Evolutionary conservation across 202 grass and related monocot genomes (phyloP).

Genomic region (Panicum hallii): DNA sequence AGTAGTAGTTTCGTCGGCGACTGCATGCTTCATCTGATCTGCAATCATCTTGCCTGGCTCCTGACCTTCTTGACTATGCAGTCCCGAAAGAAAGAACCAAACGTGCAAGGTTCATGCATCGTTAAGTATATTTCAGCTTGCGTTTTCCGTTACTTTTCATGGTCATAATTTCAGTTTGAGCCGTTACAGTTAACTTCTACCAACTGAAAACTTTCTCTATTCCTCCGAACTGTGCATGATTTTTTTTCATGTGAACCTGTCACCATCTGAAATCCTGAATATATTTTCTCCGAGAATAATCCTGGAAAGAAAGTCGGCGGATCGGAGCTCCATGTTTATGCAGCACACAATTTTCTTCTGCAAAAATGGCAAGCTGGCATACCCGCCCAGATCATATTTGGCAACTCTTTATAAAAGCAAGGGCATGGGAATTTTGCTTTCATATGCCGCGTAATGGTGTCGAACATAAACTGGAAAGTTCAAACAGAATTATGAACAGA

Average conservation of each 20-base stretch:
- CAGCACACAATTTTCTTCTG: background rate
- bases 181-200: background rate
- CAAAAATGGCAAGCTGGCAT: background rate
- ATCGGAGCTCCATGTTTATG: background rate
- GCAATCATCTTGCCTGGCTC: background rate
- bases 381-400: background rate
- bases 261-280: background rate
- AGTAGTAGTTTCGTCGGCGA: too few relatives aligned
- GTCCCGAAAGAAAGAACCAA: background rate
- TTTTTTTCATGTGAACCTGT: too few relatives aligned
- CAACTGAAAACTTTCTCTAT: background rate
- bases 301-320: background rate
- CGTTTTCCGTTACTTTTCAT: background rate
- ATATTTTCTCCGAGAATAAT: background rate
- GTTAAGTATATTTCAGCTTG: background rate
- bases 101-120: background rate
- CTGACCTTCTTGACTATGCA: background rate
- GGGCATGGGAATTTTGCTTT: background rate
- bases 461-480: background rate
- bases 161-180: background rate
- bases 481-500: background rate
- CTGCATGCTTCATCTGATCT: background rate
- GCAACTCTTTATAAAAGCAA: constrained; percentile 23
- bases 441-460: background rate
- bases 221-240: background rate